Evolutionary conservation across 805 yeast species (phyloP), one percentile per base, ranked within the genome.

Genomic region (Wickerhamiella parazyma): DNA sequence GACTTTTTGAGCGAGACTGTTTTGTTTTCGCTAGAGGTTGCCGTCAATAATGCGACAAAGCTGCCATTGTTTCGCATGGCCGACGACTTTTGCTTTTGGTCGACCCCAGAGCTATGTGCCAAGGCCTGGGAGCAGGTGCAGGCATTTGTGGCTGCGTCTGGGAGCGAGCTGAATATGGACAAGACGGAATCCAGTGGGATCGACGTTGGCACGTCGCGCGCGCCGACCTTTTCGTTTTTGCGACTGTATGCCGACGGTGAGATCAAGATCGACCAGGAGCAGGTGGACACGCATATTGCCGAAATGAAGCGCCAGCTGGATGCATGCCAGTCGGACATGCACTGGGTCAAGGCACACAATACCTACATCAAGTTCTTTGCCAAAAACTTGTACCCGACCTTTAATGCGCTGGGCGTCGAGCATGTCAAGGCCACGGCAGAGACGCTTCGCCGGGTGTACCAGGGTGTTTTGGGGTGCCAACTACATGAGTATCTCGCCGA

Each of bases 21-120:
- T 17, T 28, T 41, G 8, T 41, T 41, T 26, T 18, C 20, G 22
- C 11, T 41, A 25, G 44, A 41, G 14, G 31, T 34, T 17, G 38
- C 44, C 3, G 33, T 41, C 2, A 41, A 41, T 12, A 20, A 29
- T 2, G 19, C 25, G 4, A 25, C 38, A 8, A 10, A 9, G 8
- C n/a, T 12, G 19, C 7, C 9, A 6, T 7, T 41, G 3, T 41
- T 21, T 18, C 31, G 44, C 3, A 11, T 33, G 29, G 20, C 18
- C 18, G 44, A 41, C 18, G 44, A 41, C 21, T 28, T 33, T 19
- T 41, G 38, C 37, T 21, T 33, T 8, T 33, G 38, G 33, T 38
- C 34, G 6, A 16, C 37, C 4, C 38, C 31, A 25, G 14, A 34
- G 10, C 26, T 8, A 6, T 25, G 29, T 17, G 14, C 12, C 11